Conservation (phyloP, 495 filamentous ascomycete species). For the Ramalina peruviana region DNA sequence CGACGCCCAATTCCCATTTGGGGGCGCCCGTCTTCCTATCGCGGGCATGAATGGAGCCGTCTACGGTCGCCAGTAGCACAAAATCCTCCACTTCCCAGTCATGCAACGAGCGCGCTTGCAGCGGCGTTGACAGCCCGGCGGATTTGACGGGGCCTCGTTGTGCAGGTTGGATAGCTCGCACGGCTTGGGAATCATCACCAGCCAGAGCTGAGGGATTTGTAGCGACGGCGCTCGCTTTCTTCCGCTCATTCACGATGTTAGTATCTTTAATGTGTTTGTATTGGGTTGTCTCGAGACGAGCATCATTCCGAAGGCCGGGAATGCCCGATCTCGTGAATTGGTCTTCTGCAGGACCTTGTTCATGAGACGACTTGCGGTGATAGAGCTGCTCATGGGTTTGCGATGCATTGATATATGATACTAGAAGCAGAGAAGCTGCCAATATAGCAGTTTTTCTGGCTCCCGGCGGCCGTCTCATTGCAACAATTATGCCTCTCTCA, state of each 20-base stretch:
- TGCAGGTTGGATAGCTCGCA: constrained; percentile 67
- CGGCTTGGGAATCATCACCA: constrained; percentile 43
- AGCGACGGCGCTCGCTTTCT: constrained; percentile 65
- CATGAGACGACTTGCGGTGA: constrained; percentile 18
- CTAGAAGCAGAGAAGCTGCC: constrained; percentile 35
- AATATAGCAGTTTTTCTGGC: constrained; percentile 28
- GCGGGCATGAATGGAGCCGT: constrained; percentile 86
- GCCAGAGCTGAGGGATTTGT: constrained; percentile 89
- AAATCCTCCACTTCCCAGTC: constrained; percentile 99
- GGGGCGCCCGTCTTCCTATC: constrained; percentile 73
- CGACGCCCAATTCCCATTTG: constrained; percentile 71
- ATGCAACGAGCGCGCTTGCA: constrained; percentile 84
- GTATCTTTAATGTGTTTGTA: constrained; percentile 28
- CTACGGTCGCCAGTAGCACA: constrained; percentile 97
- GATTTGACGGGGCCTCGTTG: constrained; percentile 40
- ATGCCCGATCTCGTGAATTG: constrained; percentile 12
- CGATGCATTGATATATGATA: constrained; percentile 35
- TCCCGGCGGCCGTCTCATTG: constrained; percentile 23
- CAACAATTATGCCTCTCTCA: neutral
- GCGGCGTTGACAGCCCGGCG: constrained; percentile 66
- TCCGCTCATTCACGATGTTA: constrained; percentile 32
- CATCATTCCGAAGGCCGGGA: constrained; percentile 13
- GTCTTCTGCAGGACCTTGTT: constrained; percentile 21
- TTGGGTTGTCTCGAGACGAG: constrained; percentile 12
- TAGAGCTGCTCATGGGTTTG: constrained; percentile 43